Evolutionary conservation across 2,329 filamentous ascomycete genomes (phyloP).

Genomic region (Clarireedia monteithiana): DNA sequence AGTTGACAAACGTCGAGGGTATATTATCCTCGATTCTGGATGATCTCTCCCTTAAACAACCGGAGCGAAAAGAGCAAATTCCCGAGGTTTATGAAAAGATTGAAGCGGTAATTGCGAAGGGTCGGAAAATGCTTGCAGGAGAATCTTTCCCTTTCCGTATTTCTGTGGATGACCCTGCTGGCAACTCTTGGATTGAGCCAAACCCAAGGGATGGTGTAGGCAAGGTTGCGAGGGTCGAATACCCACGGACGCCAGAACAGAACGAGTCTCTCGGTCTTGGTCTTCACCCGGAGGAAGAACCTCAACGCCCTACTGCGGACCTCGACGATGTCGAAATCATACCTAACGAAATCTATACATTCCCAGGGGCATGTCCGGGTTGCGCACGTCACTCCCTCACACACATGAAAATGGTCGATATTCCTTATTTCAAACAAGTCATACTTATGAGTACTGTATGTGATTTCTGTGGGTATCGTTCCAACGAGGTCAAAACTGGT

Average conservation of each 20-base stretch:
- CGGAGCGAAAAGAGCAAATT: constrained; percentile 66
- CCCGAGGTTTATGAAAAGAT: constrained; percentile 77
- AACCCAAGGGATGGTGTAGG: constrained; percentile 70
- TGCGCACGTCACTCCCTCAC: constrained; percentile 81
- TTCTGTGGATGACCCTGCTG: constrained; percentile 80
- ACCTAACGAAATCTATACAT: constrained; percentile 86
- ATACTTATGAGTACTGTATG: constrained; percentile 93
- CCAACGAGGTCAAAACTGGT: constrained; percentile 96
- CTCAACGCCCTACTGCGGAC: constrained; percentile 36
- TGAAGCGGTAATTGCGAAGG: constrained; percentile 63
- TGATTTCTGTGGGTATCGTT: constrained; percentile 85
- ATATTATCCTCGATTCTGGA: constrained; percentile 70
- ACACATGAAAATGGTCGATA: constrained; percentile 98
- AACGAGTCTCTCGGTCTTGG: constrained; percentile 78
- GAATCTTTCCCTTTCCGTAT: constrained; percentile 81
- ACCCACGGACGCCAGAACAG: constrained; percentile 72
- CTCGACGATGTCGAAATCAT: constrained; percentile 64
- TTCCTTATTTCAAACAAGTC: constrained; percentile 96
- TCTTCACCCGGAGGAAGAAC: constrained; percentile 39
- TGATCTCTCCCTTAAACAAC: constrained; percentile 75
- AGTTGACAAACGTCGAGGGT: constrained; percentile 90
- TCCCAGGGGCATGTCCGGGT: constrained; percentile 85
- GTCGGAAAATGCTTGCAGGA: constrained; percentile 70
- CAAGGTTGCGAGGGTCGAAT: constrained; percentile 85
- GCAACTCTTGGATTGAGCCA: constrained; percentile 95